Evolutionary conservation across 2,329 filamentous ascomycete species (phyloP), one percentile per base, ranked within the genome.

Genomic region (Botrytis aclada): DNA sequence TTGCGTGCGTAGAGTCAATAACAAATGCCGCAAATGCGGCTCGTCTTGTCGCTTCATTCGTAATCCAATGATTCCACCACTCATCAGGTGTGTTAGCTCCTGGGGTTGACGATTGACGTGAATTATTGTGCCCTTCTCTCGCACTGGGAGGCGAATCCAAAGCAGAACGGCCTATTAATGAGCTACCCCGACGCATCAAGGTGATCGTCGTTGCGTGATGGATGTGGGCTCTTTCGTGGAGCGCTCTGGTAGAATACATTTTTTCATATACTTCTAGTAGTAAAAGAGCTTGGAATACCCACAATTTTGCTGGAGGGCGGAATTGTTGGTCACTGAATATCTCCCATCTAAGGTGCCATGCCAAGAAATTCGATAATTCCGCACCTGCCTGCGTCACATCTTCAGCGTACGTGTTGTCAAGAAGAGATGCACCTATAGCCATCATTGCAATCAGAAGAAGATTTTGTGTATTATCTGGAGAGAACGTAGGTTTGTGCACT

Each of bases 11-110:
- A 7, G 95, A 97, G 81, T 99, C 96, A 76, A 98, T 91, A 61
- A 98, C 90, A 80, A 98, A 98, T 0, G 96, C 96, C 0, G 93
- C 94, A 83, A 98, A 98, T 0, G 95, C 96, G 5, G 92, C 93
- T 74, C 96, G 89, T 43, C 94, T 88, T 0, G 95, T 98, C 1
- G 95, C 93, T 81, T 99, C 96, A 69, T 94, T 94, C 20, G 92
- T 95, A 78, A 98, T 96, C 96, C 96, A 98, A 77, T 94, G 90
- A 78, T 94, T 93, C 96, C 96, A 99, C 86, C 93, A 96, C 76
- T 97, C 94, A 75, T 97, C 94, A 0, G 92, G 88, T 0, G 92
- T 94, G 76, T 93, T 90, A 5, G 87, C 85, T 34, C 88, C 89
- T 0, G 90, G 89, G 0, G 89, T 85, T 5, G 88, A 90, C 3